phyloP scores from a whole-genome alignment of 805 yeast species.

The Dipodascus geniculatus region DNA sequence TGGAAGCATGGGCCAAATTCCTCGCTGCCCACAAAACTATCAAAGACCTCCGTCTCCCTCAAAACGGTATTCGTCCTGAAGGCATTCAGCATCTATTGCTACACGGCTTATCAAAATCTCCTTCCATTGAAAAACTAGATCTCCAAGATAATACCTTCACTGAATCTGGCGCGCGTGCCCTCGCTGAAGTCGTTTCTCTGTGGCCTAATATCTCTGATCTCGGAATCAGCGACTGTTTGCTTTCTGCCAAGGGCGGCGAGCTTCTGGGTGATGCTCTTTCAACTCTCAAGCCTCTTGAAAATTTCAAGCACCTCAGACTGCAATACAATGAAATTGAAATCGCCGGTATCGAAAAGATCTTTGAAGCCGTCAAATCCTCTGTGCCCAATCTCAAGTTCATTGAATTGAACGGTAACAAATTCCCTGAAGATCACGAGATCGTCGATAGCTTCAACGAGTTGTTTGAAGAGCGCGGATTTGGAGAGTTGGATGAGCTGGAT shows the following conservation, averaged over 20 bases:
- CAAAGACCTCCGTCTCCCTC: slow-evolving; percentile 70
- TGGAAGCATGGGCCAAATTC: slow-evolving; percentile 74
- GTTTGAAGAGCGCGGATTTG: slow-evolving; percentile 63
- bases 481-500: slow-evolving; percentile 85
- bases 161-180: slow-evolving; percentile 44
- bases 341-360: slow-evolving; percentile 48
- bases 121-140: slow-evolving; percentile 57
- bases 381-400: slow-evolving; percentile 51
- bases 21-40: slow-evolving; percentile 67
- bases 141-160: slow-evolving; percentile 95
- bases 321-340: slow-evolving; percentile 83
- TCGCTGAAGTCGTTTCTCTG: slow-evolving; percentile 44
- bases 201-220: slow-evolving; percentile 70
- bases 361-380: slow-evolving; percentile 38
- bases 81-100: slow-evolving; percentile 69
- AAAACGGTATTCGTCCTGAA: slow-evolving; percentile 93
- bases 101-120: slow-evolving; percentile 57
- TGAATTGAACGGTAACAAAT: slow-evolving; percentile 89
- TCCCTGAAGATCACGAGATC: slow-evolving; percentile 74
- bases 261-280: slow-evolving; percentile 32
- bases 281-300: slow-evolving; percentile 20
- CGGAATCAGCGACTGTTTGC: slow-evolving; percentile 78
- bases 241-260: slow-evolving; percentile 69
- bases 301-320: slow-evolving; percentile 50
- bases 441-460: slow-evolving; percentile 47